phyloP scores from a whole-genome alignment of 345 rosid species.

The Populus pruinosa region DNA sequence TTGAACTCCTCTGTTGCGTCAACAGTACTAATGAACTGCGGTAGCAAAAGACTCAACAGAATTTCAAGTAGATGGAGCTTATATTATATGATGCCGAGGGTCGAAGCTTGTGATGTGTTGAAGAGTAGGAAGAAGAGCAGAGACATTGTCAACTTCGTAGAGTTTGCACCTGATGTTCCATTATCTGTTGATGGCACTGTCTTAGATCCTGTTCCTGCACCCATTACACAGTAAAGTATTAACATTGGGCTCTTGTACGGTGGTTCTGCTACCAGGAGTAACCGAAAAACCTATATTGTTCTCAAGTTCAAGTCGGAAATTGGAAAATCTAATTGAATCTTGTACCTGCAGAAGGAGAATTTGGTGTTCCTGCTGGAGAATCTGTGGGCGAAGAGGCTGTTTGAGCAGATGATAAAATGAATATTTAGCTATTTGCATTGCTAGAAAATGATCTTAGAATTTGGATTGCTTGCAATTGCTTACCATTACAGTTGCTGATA shows the following conservation, averaged over 20 bases:
- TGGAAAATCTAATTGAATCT: background rate
- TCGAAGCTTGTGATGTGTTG: background rate
- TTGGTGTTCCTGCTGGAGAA: constrained; percentile 25
- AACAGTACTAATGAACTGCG: background rate
- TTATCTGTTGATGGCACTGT: constrained; percentile 16
- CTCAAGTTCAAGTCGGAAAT: background rate
- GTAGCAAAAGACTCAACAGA: background rate
- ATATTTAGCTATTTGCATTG: background rate
- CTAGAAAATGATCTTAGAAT: background rate
- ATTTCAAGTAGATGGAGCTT: background rate
- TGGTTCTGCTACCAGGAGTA: background rate
- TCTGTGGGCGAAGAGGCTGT: constrained; percentile 22
- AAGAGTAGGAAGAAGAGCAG: constrained; percentile 14
- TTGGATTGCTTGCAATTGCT: background rate
- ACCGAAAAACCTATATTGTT: background rate
- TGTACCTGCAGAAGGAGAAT: constrained; percentile 22
- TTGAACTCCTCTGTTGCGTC: background rate
- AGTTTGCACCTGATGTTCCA: constrained; percentile 24
- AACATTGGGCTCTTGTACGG: background rate
- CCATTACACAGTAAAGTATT: background rate
- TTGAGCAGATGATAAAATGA: background rate
- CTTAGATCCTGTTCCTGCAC: constrained; percentile 31
- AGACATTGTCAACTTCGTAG: constrained; percentile 13
- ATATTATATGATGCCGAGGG: background rate
- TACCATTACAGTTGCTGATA: constrained; percentile 21